Evolutionary conservation across 2,329 filamentous ascomycete species (phyloP), one percentile per base, ranked within the genome.

Genomic region (Colletotrichum orchidophilum): DNA sequence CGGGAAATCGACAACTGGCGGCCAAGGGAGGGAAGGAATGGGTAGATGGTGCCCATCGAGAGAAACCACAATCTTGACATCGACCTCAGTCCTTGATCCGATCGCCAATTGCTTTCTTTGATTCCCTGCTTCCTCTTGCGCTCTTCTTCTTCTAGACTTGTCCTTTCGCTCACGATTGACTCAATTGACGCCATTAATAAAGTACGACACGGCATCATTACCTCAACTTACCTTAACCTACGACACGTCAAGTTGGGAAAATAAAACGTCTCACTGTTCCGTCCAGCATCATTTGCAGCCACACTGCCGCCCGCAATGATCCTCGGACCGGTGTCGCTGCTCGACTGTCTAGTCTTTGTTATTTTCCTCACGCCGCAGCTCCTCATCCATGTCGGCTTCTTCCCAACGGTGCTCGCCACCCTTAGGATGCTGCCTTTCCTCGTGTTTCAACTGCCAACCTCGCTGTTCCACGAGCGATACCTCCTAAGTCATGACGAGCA

Each of bases 311-410:
- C 69, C 74, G 82, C 71, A 73, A 95, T 95, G 92, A 92, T 94
- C 71, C 85, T 96, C 52, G 88, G 89, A 42, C 91, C 92, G 68
- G 89, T 96, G 54, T 94, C 91, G 7, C 92, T 92, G 80, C 79
- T 94, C 31, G 94, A 96, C 83, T 95, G 93, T 82, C 68, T 92
- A 33, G 89, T 91, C 69, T 96, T 95, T 77, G 86, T 93, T 59
- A 62, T 92, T 52, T 91, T 94, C 76, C 87, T 96, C 15, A 83
- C 90, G 3, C 93, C 92, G 3, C 92, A 95, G 80, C 83, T 96
- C 46, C 82, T 96, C 39, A 82, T 91, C 73, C 88, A 91, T 68
- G 90, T 91, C 72, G 92, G 93, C 31, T 76, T 93, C 18, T 80
- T 91, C 66, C 82, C 84, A 59, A 91, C 91, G 1, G 77, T 89